Base-by-base conservation (phyloP, 1,139 yeast species). In the Pichia sp. region DNA sequence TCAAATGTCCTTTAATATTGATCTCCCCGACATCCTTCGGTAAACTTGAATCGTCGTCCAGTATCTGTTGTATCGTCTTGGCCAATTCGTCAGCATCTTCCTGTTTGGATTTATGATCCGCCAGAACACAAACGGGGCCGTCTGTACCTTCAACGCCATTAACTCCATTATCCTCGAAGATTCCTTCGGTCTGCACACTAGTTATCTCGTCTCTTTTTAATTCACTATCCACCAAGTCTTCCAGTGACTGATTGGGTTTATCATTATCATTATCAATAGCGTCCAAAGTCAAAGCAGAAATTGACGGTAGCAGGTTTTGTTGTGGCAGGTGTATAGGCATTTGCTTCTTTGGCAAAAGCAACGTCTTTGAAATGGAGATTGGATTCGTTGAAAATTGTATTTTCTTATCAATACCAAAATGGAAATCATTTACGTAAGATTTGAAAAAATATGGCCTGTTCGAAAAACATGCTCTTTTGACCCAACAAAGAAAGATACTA, bases 1-100 rank as follows among this genome's bases (percentile, higher is more conserved):
- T 49, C 26, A 47, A 38, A 37, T 44, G 45, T 0, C 54, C 55
- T 7, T 47, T 41, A 5, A 51, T 50, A 26, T 51, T 49, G 37
- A 52, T 46, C 16, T 46, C 42, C 1, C 47, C 53, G 7, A 42
- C 40, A 38, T 50, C 49, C 33, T 50, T 46, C 16, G 56, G 52
- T 11, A 49, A 29, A 28, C 42, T 36, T 23, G 34, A 36, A 5
- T 42, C 41, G 5, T 44, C 40, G 8, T 38, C 33, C 4, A 44
- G 28, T 5, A 44, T 45, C 6, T 47, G 45, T 16, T 44, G 43
- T 8, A 42, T 42, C 1, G 42, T 41, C n/a, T 40, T 47, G 10
- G 41, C 45, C 16, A 41, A 36, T 11, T 44, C 38, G 31, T 42
- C 43, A 5, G 42, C 38, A 6, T 46, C 44, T 26, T 44, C 43